Evolutionary conservation across 257 asterid species (phyloP), one percentile per base, ranked within the genome.

Genomic region (Osmanthus fragrans): DNA sequence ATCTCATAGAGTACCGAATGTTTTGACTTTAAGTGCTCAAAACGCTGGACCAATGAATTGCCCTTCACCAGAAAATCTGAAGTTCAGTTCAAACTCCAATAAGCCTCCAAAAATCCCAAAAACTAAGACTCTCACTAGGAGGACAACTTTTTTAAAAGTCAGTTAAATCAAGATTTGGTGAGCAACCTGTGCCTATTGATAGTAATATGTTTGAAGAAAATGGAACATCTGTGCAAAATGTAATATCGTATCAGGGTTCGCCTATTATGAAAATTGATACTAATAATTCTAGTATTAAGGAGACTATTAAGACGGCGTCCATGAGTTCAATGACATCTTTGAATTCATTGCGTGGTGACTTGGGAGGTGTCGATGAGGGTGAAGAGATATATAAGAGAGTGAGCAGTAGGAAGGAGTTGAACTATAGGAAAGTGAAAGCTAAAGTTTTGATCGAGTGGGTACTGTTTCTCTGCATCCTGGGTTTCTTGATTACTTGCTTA

Each of bases 371-470:
- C 29, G 96, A 93, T 39, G 89, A 86, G 84, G 89, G 87, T 73
- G 96, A 91, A 85, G 96, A 88, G 77, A 91, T 94, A 73, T 93
- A 90, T 72, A 91, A 89, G 86, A 94, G 79, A 87, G 98, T 94
- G 63, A 94, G 84, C 63, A 87, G 86, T 23, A 86, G 92, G 88
- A 88, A 75, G 66, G 89, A 87, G 80, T 81, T 94, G 27, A 91
- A 81, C 84, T 72, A 84, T 75, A 85, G 88, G 77, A 93, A 75
- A 84, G 86, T 93, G 75, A 93, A 86, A 78, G 77, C 83, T 30
- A 87, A 73, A 84, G 94, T 87, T 73, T 78, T 88, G 76, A 78
- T 89, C 21, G 97, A 93, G 68, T 93, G 97, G 98, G 40, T 89
- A 49, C 74, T 89, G 18, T 89, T 88, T 81, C 81, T 88, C 21